Conservation (phyloP, 1,139 yeast genomes). For the Scheffersomyces cryptocercus region DNA sequence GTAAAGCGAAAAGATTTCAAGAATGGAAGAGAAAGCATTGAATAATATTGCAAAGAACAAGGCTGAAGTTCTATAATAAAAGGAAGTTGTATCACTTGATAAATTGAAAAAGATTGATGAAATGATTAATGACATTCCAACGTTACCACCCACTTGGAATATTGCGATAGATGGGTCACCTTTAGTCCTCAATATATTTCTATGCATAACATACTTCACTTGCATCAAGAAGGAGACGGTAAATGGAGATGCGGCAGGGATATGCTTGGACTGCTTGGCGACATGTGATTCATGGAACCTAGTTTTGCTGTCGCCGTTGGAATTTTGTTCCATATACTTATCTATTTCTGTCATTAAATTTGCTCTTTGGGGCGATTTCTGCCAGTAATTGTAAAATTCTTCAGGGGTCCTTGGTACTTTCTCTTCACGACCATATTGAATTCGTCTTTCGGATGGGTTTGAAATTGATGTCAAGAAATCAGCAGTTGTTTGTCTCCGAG, state of each 20-base stretch:
- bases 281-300: slow-evolving; percentile 21
- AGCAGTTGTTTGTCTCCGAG: slow-evolving; percentile 70
- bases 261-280: slow-evolving; percentile 30
- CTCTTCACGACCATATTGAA: slow-evolving; percentile 48
- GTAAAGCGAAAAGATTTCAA: slow-evolving; percentile 58
- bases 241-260: slow-evolving; percentile 28
- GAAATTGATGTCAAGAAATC: slow-evolving; percentile 57
- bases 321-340: slow-evolving; percentile 9
- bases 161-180: slow-evolving; percentile 34
- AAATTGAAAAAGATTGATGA: slow-evolving; percentile 57
- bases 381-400: slow-evolving; percentile 29
- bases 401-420: slow-evolving; percentile 27
- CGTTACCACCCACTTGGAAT: slow-evolving; percentile 26
- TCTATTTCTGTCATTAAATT: slow-evolving; percentile 20
- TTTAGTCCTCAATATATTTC: slow-evolving; percentile 28
- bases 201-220: slow-evolving; percentile 26
- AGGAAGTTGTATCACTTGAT: slow-evolving; percentile 48
- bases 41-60: slow-evolving; percentile 58
- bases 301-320: slow-evolving; percentile 4
- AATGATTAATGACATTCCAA: slow-evolving; percentile 33
- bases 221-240: slow-evolving; percentile 38
- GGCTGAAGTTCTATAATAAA: slow-evolving; percentile 58
- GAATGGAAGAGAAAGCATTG: slow-evolving; percentile 57
- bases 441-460: slow-evolving; percentile 66
- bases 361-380: slow-evolving; percentile 19